phyloP scores from a whole-genome alignment of 2,329 filamentous ascomycete genomes.

The Venturia aucupariae region DNA sequence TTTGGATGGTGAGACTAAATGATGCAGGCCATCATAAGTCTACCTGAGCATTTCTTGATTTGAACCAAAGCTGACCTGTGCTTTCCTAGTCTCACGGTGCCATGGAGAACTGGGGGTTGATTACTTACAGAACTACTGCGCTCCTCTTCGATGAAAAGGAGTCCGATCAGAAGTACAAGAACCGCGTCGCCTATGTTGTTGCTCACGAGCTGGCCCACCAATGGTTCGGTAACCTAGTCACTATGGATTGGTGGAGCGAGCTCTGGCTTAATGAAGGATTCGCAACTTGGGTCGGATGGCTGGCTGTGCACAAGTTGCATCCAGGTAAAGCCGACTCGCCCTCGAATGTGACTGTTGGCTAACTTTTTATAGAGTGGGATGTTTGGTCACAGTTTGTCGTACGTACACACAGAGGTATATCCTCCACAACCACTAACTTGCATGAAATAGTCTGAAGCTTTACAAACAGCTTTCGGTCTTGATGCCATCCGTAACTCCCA shows the following conservation, averaged over 20 bases:
- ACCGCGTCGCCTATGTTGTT: conserved; percentile 90
- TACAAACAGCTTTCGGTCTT: conserved; percentile 83
- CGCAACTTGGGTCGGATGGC: conserved; percentile 96
- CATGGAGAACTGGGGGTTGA: conserved; percentile 95
- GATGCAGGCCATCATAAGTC: conserved; percentile 34
- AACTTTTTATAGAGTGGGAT: conserved; percentile 64
- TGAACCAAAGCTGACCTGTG: conserved; percentile 24
- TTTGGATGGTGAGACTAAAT: conserved; percentile 13
- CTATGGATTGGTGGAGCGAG: conserved; percentile 95
- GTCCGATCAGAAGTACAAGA: conserved; percentile 84
- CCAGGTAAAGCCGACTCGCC: conserved; percentile 43
- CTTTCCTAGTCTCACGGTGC: conserved; percentile 55
- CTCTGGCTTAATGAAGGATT: conserved; percentile 94
- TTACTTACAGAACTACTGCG: conserved; percentile 85
- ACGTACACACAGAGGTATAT: conserved; percentile 48
- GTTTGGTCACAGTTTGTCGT: conserved; percentile 94
- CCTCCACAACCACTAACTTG: conserved; percentile 26
- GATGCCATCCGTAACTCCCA: conserved; percentile 88
- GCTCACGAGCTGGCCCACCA: conserved; percentile 96
- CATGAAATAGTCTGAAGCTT: conserved; percentile 63
- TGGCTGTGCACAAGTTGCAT: conserved; percentile 81
- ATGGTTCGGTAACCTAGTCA: conserved; percentile 93
- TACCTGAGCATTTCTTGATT: conserved; percentile 15
- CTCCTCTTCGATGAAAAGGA: conserved; percentile 92
- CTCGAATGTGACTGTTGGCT: neutral